Percentiles rank a stretch among this genome's conserved stretches.
These are phyloP conservation scores for Globisporangium emineosum DNA, from an alignment of 352 stramenopile species.

Conservation along the genomic window DNA sequence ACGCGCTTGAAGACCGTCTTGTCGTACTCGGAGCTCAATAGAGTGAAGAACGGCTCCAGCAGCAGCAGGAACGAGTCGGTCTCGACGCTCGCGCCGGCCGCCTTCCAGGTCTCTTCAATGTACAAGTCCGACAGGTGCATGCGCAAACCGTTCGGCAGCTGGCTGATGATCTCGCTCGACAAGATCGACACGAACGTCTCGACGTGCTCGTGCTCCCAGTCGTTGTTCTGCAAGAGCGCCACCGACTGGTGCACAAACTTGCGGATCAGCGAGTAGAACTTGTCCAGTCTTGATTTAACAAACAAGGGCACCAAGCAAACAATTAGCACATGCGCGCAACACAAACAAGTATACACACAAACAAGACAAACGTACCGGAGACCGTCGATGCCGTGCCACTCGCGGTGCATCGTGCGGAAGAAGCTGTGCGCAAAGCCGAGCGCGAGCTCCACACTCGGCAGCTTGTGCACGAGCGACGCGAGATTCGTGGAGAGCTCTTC, in stretches of 20 bases:
- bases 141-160: slow-evolving; percentile 77
- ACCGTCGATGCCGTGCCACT: slow-evolving; percentile 84
- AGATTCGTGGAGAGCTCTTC: slow-evolving; percentile 75
- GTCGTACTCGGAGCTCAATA: slow-evolving; percentile 77
- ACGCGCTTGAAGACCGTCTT: slow-evolving; percentile 81
- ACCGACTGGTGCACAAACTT: slow-evolving; percentile 78
- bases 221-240: slow-evolving; percentile 48
- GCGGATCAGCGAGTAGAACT: slow-evolving; percentile 84
- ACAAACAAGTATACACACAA: background rate
- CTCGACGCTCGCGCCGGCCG: slow-evolving; percentile 45
- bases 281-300: slow-evolving; percentile 46
- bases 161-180: slow-evolving; percentile 67
- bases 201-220: slow-evolving; percentile 49
- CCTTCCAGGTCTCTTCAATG: slow-evolving; percentile 57
- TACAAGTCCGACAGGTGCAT: slow-evolving; percentile 80
- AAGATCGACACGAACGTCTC: slow-evolving; percentile 59
- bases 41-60: slow-evolving; percentile 78
- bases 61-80: slow-evolving; percentile 67
- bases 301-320: background rate
- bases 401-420: slow-evolving; percentile 81
- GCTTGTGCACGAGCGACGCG: slow-evolving; percentile 50
- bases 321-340: background rate
- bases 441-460: slow-evolving; percentile 42
- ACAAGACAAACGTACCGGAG: slow-evolving; percentile 33
- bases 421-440: slow-evolving; percentile 77